phyloP scores from a whole-genome alignment of 2,329 filamentous ascomycete genomes.

The Gaeumannomyces sp. region DNA sequence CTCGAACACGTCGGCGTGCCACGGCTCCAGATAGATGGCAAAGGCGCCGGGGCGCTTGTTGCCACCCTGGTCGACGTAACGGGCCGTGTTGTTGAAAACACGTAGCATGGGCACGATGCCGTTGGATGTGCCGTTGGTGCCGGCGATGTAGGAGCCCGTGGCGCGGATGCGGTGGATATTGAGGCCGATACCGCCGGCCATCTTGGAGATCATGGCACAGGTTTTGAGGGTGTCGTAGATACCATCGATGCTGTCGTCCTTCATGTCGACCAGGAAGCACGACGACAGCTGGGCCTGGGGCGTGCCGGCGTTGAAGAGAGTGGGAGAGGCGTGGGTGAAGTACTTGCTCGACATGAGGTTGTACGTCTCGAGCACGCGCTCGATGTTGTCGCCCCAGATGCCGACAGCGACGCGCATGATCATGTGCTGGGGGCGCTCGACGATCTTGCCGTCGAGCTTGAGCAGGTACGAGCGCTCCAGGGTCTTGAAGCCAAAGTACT shows the following conservation, averaged over 20 bases:
- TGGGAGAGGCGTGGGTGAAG: constrained; percentile 94
- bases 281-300: constrained; percentile 92
- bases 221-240: constrained; percentile 99
- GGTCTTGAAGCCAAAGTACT: constrained; percentile 99
- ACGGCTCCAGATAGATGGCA: constrained; percentile 97
- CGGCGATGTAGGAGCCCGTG: constrained; percentile 95
- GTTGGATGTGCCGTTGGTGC: constrained; percentile 97
- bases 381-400: constrained; percentile 91
- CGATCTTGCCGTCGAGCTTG: constrained; percentile 91
- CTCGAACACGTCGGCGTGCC: constrained; percentile 96
- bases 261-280: constrained; percentile 99
- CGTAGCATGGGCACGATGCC: constrained; percentile 96
- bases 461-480: constrained; percentile 96
- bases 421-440: constrained; percentile 97
- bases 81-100: constrained; percentile 98
- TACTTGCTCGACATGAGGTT: constrained; percentile 98
- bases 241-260: constrained; percentile 97
- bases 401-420: constrained; percentile 98
- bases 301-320: constrained; percentile 95
- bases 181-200: constrained; percentile 93
- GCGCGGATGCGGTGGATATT: constrained; percentile 96
- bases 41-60: constrained; percentile 99
- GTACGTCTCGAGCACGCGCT: constrained; percentile 94
- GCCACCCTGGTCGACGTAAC: constrained; percentile 97
- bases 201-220: constrained; percentile 99